Base-by-base conservation (phyloP, 257 asterid species). In the Capsicum chinense region DNA sequence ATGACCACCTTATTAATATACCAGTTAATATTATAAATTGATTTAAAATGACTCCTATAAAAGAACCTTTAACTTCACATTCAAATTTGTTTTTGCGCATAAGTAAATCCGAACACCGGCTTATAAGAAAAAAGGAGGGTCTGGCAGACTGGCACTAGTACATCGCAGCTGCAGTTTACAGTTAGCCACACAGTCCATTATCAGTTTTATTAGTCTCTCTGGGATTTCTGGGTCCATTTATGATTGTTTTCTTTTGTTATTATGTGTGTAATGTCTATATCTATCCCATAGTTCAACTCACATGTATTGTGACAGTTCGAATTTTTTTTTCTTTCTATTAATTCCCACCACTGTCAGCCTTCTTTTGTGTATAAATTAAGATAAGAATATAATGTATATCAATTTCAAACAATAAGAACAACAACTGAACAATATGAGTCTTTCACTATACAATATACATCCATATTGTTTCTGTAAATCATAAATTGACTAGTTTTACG, bases 211-310 rank as follows among this genome's bases (percentile, higher is more conserved):
- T 74, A 7, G 47, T 21, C 47, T 50, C 21, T 74, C 44, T 74
- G 62, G 62, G 81, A 50, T 74, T 74, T 63, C 9, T 1, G 62
- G 81, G 81, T 74, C 62, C 81, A 74, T 74, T 74, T 74, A 26
- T 74, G 47, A 52, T 50, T 74, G 62, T 56, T 74, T n/a, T 47
- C 19, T 16, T 48, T 69, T 69, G 47, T 50, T 48, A 6, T 48
- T 19, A 62, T 26, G 62, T 74, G 37, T 11, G 60, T 50, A 50
- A 50, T 74, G 57, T 74, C 44, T 50, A 5, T 50, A 74, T 74
- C 81, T 52, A 26, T 15, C 7, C 33, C 44, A 42, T 17, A 70
- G 33, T 70, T 50, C 62, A 50, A 50, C 81, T 21, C 42, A 19
- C 47, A 74, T 48, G 44, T 70, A 52, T 50, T 21, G 62, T 5